Percentiles rank a stretch among this genome's conserved stretches.
Conservation (phyloP, 371 early-diverging fungal genomes). For the Rhizopus delemar region DNA sequence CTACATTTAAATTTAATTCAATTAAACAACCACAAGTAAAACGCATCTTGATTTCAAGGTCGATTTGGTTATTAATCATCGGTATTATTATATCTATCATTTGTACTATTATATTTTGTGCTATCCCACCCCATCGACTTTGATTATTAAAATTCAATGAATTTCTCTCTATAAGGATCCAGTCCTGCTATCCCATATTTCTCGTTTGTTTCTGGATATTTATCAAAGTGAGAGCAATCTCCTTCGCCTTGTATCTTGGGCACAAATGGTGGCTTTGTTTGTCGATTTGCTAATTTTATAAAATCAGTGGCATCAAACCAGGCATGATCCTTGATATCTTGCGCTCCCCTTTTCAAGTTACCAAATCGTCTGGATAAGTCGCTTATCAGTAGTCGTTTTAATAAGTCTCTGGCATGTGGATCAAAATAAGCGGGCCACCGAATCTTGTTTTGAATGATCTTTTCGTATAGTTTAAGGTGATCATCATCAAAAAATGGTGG, state of each 20-base stretch:
- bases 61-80: conserved; percentile 39
- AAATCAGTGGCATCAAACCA: conserved; percentile 89
- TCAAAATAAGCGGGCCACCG: conserved; percentile 92
- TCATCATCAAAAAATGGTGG: conserved; percentile 99
- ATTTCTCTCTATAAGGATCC: conserved; percentile 42
- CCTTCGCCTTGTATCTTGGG: conserved; percentile 81
- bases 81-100: conserved; percentile 35
- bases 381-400: conserved; percentile 86
- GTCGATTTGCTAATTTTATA: conserved; percentile 54
- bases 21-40: conserved; percentile 47
- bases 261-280: conserved; percentile 80
- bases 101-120: conserved; percentile 46
- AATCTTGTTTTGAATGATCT: conserved; percentile 87
- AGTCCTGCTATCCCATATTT: conserved; percentile 44
- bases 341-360: conserved; percentile 85
- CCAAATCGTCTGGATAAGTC: conserved; percentile 92
- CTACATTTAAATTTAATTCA: conserved; percentile 47
- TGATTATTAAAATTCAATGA: conserved; percentile 36
- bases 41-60: conserved; percentile 40
- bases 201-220: conserved; percentile 80
- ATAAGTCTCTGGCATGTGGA: conserved; percentile 86
- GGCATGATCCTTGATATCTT: conserved; percentile 84
- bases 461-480: conserved; percentile 89
- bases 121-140: conserved; percentile 39
- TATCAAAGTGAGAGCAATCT: conserved; percentile 91